Conservation (phyloP, 352 stramenopile species). For the Halophytophthora batemanensis region DNA sequence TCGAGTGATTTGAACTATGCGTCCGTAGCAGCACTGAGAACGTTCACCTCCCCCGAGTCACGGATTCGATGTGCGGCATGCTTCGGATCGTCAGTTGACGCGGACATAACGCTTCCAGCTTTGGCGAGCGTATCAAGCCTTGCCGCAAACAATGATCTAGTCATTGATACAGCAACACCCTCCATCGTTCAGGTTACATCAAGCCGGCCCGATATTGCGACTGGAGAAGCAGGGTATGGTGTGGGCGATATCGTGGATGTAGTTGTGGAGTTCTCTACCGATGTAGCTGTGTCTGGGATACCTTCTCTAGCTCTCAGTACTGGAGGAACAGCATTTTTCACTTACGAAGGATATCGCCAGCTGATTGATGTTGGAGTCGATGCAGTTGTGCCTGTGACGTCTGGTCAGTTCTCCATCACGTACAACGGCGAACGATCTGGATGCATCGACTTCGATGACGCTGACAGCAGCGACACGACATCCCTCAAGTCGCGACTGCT, state of each 20-base stretch:
- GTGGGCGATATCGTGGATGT: constrained; percentile 71
- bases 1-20: constrained; percentile 50
- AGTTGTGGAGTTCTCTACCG: constrained; percentile 55
- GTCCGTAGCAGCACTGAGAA: constrained; percentile 38
- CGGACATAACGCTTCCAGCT: constrained; percentile 35
- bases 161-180: constrained; percentile 39
- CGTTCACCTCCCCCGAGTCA: constrained; percentile 17
- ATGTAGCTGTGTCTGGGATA: constrained; percentile 42
- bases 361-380: constrained; percentile 65
- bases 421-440: constrained; percentile 37
- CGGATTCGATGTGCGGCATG: constrained; percentile 23
- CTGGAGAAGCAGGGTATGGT: constrained; percentile 43
- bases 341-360: constrained; percentile 50
- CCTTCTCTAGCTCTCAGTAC: constrained; percentile 52
- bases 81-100: constrained; percentile 25
- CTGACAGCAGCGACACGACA: constrained; percentile 27
- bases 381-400: constrained; percentile 45
- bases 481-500: constrained; percentile 54
- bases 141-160: constrained; percentile 20
- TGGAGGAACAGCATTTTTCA: constrained; percentile 43
- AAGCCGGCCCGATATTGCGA: constrained; percentile 25
- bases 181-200: constrained; percentile 46
- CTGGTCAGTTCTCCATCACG: constrained; percentile 56
- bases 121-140: constrained; percentile 29
- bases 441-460: constrained; percentile 56